Conservation (phyloP, 371 early-diverging fungal species). For the Thermomucor indicae-seudaticae region DNA sequence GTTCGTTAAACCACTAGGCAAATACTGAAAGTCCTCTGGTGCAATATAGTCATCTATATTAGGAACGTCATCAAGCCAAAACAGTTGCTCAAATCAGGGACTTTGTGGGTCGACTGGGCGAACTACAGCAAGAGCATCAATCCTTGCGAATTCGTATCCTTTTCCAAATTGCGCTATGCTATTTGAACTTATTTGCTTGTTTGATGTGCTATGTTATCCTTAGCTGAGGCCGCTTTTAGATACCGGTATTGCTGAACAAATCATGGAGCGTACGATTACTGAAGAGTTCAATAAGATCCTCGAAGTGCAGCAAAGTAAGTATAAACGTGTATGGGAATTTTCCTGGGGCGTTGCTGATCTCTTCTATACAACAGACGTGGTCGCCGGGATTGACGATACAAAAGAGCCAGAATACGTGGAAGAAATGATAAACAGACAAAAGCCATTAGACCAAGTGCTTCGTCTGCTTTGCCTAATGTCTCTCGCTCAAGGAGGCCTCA, state of each 20-base stretch:
- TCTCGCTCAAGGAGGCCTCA: slow-evolving; percentile 75
- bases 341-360: neutral
- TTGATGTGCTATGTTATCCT: neutral
- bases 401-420: slow-evolving; percentile 79
- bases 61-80: slow-evolving; percentile 80
- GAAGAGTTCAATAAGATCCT: slow-evolving; percentile 77
- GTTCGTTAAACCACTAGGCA: slow-evolving; percentile 18
- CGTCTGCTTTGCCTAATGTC: slow-evolving; percentile 85
- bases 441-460: slow-evolving; percentile 67
- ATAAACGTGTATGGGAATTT: neutral
- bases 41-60: no score
- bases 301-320: slow-evolving; percentile 86
- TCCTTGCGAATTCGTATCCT: slow-evolving; percentile 69
- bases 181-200: neutral
- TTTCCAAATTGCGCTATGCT: no score
- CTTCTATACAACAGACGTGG: slow-evolving; percentile 52
- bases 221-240: slow-evolving; percentile 50
- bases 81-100: slow-evolving; percentile 86
- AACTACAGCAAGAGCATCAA: slow-evolving; percentile 81
- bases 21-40: no score
- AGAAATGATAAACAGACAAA: slow-evolving; percentile 74
- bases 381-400: slow-evolving; percentile 69
- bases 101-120: slow-evolving; percentile 82
- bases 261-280: slow-evolving; percentile 72
- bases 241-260: slow-evolving; percentile 79